Percentiles rank a stretch among this genome's conserved stretches.
phyloP scores from a whole-genome alignment of 768 basidiomycete species.

The Trametes cinnabarina region DNA sequence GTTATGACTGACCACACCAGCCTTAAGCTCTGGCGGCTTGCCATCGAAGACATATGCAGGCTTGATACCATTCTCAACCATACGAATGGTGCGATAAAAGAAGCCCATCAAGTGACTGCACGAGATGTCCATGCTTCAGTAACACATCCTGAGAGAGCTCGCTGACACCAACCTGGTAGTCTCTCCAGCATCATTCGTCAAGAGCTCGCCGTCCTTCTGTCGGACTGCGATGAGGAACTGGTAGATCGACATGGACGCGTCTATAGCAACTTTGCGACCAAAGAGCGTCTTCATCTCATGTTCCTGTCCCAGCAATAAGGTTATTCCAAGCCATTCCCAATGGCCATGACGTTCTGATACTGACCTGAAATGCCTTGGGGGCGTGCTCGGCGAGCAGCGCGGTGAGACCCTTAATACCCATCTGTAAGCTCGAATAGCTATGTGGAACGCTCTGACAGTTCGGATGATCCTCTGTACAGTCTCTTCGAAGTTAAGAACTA shows the following conservation, averaged over 20 bases:
- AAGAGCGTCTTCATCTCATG: constrained; percentile 97
- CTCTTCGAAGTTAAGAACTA: no score
- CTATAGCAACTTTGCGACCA: constrained; percentile 96
- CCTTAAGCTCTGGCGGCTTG: constrained; percentile 95
- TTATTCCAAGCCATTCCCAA: neutral
- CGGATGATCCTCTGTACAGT: no score
- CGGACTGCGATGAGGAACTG: constrained; percentile 98
- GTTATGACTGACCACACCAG: constrained; percentile 77
- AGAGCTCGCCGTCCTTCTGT: constrained; percentile 92
- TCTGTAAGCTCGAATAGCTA: constrained; percentile 30
- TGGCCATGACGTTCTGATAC: neutral
- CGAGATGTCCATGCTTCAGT: neutral
- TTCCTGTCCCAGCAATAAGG: constrained; percentile 43
- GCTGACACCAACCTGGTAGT: constrained; percentile 64
- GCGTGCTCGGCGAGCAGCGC: constrained; percentile 87
- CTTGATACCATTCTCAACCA: constrained; percentile 98
- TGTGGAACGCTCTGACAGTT: no score
- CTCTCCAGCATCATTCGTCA: constrained; percentile 97
- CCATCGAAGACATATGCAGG: constrained; percentile 98
- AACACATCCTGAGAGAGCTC: neutral
- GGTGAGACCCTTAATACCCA: constrained; percentile 97
- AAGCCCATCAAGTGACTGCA: constrained; percentile 93
- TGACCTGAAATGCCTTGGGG: constrained; percentile 68
- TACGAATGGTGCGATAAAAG: constrained; percentile 95
- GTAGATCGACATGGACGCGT: constrained; percentile 97